phyloP scores from a whole-genome alignment of 2,329 filamentous ascomycete species.

The Ilyonectria robusta region DNA sequence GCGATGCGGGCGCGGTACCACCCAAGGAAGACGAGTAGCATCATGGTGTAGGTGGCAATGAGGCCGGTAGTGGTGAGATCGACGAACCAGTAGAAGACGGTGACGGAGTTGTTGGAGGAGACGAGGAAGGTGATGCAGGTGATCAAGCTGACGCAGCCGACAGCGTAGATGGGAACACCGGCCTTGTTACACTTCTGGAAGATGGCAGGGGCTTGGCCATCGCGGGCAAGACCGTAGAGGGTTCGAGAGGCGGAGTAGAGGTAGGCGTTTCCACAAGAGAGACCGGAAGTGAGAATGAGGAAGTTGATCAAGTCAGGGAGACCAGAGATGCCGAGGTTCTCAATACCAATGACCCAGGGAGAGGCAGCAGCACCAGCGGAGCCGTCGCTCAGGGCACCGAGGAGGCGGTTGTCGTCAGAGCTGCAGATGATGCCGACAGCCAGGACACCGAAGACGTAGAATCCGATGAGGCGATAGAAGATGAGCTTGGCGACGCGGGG shows the following conservation, averaged over 20 bases:
- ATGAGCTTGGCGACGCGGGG: conserved; percentile 80
- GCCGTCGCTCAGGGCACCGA: conserved; percentile 60
- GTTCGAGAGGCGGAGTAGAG: conserved; percentile 63
- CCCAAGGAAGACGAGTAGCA: conserved; percentile 58
- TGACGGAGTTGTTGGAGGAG: conserved; percentile 60
- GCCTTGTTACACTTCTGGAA: conserved; percentile 70
- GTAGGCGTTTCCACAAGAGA: conserved; percentile 63
- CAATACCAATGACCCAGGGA: conserved; percentile 73
- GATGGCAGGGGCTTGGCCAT: conserved; percentile 63
- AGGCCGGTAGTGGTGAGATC: conserved; percentile 69
- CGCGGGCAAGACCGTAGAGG: conserved; percentile 62
- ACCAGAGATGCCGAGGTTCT: conserved; percentile 64
- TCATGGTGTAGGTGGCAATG: conserved; percentile 69
- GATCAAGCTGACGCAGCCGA: conserved; percentile 62
- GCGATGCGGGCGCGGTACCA: conserved; percentile 65
- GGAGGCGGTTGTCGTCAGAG: conserved; percentile 62
- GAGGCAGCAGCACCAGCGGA: conserved; percentile 69
- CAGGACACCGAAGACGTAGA: conserved; percentile 78
- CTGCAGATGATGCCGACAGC: conserved; percentile 68
- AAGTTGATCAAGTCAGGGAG: conserved; percentile 71
- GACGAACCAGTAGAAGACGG: conserved; percentile 67
- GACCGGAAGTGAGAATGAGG: conserved; percentile 70
- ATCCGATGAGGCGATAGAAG: conserved; percentile 79
- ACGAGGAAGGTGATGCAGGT: conserved; percentile 66
- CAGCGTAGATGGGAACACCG: conserved; percentile 71